Conservation (phyloP, 352 stramenopile genomes). For the Phytophthora litchii region DNA sequence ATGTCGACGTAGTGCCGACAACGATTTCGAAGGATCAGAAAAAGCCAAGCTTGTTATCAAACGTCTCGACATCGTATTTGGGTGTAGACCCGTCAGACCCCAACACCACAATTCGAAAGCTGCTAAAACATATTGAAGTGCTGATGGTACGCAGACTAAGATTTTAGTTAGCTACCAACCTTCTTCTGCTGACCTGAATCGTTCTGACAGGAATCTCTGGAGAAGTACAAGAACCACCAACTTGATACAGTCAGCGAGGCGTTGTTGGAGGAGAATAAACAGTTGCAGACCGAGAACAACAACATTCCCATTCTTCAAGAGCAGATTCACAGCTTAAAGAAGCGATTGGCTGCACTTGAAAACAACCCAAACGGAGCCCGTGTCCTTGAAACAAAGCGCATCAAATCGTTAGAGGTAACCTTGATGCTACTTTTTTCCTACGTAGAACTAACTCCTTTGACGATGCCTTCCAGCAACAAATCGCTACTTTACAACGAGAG, state of each 20-base stretch:
- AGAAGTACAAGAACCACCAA: slow-evolving; percentile 58
- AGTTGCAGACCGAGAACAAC: slow-evolving; percentile 82
- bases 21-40: background rate
- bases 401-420: slow-evolving; percentile 53
- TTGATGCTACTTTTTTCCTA: background rate
- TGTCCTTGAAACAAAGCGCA: slow-evolving; percentile 29
- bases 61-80: slow-evolving; percentile 57
- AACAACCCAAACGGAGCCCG: background rate
- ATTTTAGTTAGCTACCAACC: background rate
- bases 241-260: slow-evolving; percentile 52
- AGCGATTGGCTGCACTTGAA: slow-evolving; percentile 34
- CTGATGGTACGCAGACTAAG: slow-evolving; percentile 52
- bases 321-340: slow-evolving; percentile 73
- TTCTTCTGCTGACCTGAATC: background rate
- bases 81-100: slow-evolving; percentile 81
- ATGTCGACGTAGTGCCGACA: slow-evolving; percentile 1
- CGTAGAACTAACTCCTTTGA: background rate
- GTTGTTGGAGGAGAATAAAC: slow-evolving; percentile 67
- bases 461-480: slow-evolving; percentile 39
- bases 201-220: slow-evolving; percentile 53
- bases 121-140: slow-evolving; percentile 86
- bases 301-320: slow-evolving; percentile 85
- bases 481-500: slow-evolving; percentile 53
- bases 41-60: slow-evolving; percentile 20
- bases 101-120: slow-evolving; percentile 79